Base-by-base conservation (phyloP, 148 eudicot genomes). In the Rheum nobile region DNA sequence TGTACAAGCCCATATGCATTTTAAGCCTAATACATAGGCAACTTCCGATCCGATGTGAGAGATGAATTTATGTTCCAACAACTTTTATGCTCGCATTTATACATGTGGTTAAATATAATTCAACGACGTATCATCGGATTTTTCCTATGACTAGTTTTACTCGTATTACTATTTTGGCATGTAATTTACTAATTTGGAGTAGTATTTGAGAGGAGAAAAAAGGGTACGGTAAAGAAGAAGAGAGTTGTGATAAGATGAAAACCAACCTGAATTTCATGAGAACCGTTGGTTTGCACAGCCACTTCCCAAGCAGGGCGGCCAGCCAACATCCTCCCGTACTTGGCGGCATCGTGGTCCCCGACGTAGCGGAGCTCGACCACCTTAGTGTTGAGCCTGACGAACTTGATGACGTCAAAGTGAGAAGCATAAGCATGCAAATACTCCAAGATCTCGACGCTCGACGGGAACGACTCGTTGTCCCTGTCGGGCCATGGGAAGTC, bases 401-500 rank as follows among this genome's bases (percentile, higher is more conserved):
- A 80, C 75, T 82, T 90, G 29, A 90, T 63, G 41, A 95, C 81
- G 48, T 91, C 97, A 82, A 91, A 95, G 71, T 86, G 85, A 1
- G 57, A 71, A 42, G 98, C 97, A 78, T 95, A 95, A 10, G 87
- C 80, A 46, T 86, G 68, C 76, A 94, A 75, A 52, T 95, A 95
- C 8, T 95, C 96, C 50, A 87, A 39, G 1, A 91, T 86, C 78
- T 95, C 91, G 29, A 22, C 48, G 77, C 76, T 69, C 70, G 90
- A 76, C 37, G 98, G 98, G 72, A 89, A 95, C 48, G 74, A 78
- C 3, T 80, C 12, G 75, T 90, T 85, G 24, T 90, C 97, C 75
- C 97, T 88, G 35, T 85, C 75, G 0, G 90, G 78, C 97, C 98
- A 95, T 0, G 98, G 93, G 44, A 82, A 95, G 71, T 95, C 98